Base-by-base conservation (phyloP, 1,139 yeast genomes). In the Lodderomyces beijingensis region DNA sequence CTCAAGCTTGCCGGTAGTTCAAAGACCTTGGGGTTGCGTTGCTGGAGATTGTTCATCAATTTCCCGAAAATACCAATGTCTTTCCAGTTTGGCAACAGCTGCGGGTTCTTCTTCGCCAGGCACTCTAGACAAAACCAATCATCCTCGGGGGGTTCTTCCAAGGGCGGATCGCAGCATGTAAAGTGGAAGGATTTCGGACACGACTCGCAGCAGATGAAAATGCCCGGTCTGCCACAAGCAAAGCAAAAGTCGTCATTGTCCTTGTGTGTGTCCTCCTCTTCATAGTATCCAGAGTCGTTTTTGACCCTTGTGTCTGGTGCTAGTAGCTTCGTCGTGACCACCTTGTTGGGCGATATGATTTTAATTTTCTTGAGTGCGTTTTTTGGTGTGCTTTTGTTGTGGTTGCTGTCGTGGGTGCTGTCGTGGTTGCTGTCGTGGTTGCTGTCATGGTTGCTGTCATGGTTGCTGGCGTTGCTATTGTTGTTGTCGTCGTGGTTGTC, bases 161-260 rank as follows among this genome's bases (percentile, higher is more conserved):
- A 59, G 0, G 98, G 97, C 2, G 97, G 97, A 46, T 86, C 84
- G 42, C 91, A 75, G 54, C 98, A 91, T 9, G 85, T 70, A 50
- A 91, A 87, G 52, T 91, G 98, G 55, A 89, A 91, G 1, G 96
- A 85, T 48, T 73, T 74, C 0, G 96, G 96, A 56, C 98, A 91
- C 2, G 85, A 70, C 46, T 91, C 98, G 59, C 98, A 91, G 57
- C 97, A 91, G 19, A 91, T 67, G 44, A 91, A 87, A 24, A 85
- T 70, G 6, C 98, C 98, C 0, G 89, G 67, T 17, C 88, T 87
- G 1, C 93, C 88, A 59, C 98, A 91, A 0, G 93, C 71, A 16
- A 84, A 68, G 50, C 98, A 91, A 53, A 72, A 88, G 55, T 91
- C 98, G 44, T 89, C 93, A 53, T 91, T 91, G 40, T 77, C 70